A percentile compares a stretch with the other conserved stretches of the same genome.
phyloP scores from a whole-genome alignment of 768 basidiomycete species.

The Pisolithus albus region DNA sequence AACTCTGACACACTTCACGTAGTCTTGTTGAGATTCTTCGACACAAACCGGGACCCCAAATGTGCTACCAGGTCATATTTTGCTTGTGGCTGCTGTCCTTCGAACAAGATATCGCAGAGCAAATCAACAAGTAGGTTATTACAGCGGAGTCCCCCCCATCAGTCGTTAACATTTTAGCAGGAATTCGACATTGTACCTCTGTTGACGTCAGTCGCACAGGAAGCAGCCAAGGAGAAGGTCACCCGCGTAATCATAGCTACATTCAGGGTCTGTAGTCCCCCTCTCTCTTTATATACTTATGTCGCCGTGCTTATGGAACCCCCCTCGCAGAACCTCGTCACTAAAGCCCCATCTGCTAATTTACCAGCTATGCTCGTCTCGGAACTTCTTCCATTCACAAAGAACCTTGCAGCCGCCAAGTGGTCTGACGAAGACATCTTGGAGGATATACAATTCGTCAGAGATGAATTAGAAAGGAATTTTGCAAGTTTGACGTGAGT shows the following conservation, averaged over 20 bases:
- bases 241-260: slow-evolving; percentile 90
- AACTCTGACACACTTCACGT: neutral
- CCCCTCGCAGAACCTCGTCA: slow-evolving; percentile 72
- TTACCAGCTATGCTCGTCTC: slow-evolving; percentile 89
- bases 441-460: slow-evolving; percentile 85
- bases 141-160: neutral
- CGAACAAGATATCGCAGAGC: slow-evolving; percentile 75
- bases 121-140: slow-evolving; percentile 72
- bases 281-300: neutral
- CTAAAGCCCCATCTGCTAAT: slow-evolving; percentile 81
- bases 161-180: slow-evolving; percentile 33
- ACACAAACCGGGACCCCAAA: slow-evolving; percentile 79
- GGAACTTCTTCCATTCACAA: slow-evolving; percentile 78
- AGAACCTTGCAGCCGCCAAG: slow-evolving; percentile 77
- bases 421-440: slow-evolving; percentile 94
- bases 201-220: slow-evolving; percentile 76
- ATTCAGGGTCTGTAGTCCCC: slow-evolving; percentile 53
- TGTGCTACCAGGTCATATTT: slow-evolving; percentile 90
- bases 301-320: neutral
- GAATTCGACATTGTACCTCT: slow-evolving; percentile 84
- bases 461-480: slow-evolving; percentile 75
- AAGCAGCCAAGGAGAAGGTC: slow-evolving; percentile 94
- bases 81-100: slow-evolving; percentile 95
- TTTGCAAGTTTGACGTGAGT: slow-evolving; percentile 88
- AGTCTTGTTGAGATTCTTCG: slow-evolving; percentile 83